phyloP scores from a whole-genome alignment of 768 basidiomycete genomes.

The Mycena crocata region DNA sequence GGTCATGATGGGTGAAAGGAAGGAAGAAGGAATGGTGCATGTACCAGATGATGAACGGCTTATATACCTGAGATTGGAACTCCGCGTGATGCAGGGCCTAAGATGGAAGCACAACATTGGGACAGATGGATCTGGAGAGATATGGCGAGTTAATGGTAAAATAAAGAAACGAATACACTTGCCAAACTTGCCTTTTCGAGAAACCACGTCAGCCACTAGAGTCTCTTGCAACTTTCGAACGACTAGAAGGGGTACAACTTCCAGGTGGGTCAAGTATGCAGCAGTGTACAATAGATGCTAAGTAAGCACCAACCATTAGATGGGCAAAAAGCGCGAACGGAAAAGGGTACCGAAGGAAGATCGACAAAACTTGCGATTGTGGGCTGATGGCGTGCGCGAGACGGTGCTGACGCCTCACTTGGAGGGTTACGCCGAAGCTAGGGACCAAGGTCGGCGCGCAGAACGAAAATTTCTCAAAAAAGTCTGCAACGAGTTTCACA shows the following conservation, averaged over 20 bases:
- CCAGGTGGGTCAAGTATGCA: not conserved
- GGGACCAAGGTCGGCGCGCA: not conserved
- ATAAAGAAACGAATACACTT: too few species aligned
- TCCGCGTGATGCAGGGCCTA: too few species aligned
- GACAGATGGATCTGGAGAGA: too few species aligned
- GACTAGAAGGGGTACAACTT: not conserved
- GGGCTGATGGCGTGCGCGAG: conserved; percentile 10
- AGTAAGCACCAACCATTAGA: not conserved
- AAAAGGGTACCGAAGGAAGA: not conserved
- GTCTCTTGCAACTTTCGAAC: too few species aligned
- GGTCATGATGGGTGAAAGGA: not conserved
- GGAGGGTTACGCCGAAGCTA: not conserved
- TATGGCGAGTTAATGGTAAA: too few species aligned
- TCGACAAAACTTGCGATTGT: not conserved
- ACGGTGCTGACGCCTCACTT: not conserved
- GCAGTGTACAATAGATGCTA: not conserved
- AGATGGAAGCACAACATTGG: too few species aligned
- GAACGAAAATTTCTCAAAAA: not conserved
- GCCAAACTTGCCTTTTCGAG: too few species aligned
- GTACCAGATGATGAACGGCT: not conserved
- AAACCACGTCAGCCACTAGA: too few species aligned
- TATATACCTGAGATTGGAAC: not conserved
- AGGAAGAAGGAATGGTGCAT: not conserved
- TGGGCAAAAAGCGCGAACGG: not conserved
- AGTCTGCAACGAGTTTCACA: not conserved